Conservation (phyloP, 2,329 filamentous ascomycete species). For the Aureobasidium sp. region DNA sequence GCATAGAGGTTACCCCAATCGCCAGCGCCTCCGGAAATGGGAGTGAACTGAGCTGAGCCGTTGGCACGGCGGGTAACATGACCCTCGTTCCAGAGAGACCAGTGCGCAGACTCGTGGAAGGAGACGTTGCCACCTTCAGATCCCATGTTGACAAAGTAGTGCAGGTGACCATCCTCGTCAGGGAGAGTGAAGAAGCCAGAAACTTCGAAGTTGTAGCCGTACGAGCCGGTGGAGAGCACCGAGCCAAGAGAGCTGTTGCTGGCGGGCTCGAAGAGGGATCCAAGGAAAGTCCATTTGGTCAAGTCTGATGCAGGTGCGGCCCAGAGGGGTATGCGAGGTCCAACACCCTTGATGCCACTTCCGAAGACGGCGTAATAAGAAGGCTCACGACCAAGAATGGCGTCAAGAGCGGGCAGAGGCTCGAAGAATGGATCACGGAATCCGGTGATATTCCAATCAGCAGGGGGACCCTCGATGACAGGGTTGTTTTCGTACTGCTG, state of each 20-base stretch:
- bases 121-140: constrained; percentile 37
- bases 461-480: constrained; percentile 34
- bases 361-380: constrained; percentile 40
- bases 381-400: constrained; percentile 31
- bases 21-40: constrained; percentile 34
- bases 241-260: constrained; percentile 34
- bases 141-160: constrained; percentile 37
- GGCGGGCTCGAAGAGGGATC: constrained; percentile 37
- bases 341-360: constrained; percentile 39
- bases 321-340: constrained; percentile 39
- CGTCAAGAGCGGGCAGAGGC: constrained; percentile 28
- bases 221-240: constrained; percentile 35
- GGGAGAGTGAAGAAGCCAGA: constrained; percentile 39
- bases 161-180: constrained; percentile 34
- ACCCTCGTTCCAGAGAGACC: constrained; percentile 40
- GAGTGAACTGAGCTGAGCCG: constrained; percentile 36
- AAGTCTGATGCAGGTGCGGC: constrained; percentile 35
- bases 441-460: constrained; percentile 37
- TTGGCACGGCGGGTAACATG: constrained; percentile 33
- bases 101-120: constrained; percentile 32
- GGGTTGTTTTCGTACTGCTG: constrained; percentile 39
- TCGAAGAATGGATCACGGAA: constrained; percentile 32
- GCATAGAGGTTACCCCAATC: constrained; percentile 39
- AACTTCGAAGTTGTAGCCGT: constrained; percentile 41
- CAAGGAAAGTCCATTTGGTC: constrained; percentile 40